A percentile compares a stretch with the other conserved stretches of the same genome.
Evolutionary conservation across 805 yeast genomes (phyloP).

Genomic region (Pichia eremophila): DNA sequence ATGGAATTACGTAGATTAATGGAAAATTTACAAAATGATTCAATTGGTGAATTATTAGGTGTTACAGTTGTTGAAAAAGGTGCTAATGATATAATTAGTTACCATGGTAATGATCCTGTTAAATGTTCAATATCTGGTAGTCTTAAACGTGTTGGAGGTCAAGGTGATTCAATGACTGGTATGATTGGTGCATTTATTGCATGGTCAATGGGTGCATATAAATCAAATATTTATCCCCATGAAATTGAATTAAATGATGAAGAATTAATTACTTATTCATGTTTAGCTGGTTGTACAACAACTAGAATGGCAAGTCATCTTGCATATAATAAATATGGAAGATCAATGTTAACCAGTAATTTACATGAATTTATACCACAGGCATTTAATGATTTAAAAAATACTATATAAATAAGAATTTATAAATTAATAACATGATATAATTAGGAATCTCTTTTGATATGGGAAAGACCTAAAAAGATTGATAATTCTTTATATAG

Average conservation of each 20-base stretch:
- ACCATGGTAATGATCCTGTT: conserved; percentile 33
- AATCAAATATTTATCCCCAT: conserved; percentile 39
- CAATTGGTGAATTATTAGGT: conserved; percentile 18
- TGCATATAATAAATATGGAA: conserved; percentile 57
- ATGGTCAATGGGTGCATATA: conserved; percentile 66
- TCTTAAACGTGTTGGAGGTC: conserved; percentile 83
- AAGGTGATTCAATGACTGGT: conserved; percentile 91
- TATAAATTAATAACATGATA: no score
- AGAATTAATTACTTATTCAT: conserved; percentile 38
- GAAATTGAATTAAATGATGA: conserved; percentile 23
- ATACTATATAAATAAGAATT: no score
- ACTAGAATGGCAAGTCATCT: conserved; percentile 55
- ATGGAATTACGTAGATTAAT: conserved; percentile 66
- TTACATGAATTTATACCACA: conserved; percentile 58
- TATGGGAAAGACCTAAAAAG: conserved; percentile 41
- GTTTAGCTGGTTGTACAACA: conserved; percentile 61
- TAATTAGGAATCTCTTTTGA: conserved; percentile 4
- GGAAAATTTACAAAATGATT: background rate
- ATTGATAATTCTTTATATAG: conserved; percentile 59
- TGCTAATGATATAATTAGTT: conserved; percentile 48
- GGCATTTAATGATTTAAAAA: conserved; percentile 35
- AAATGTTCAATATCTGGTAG: conserved; percentile 49
- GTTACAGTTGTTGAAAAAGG: conserved; percentile 68
- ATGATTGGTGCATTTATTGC: conserved; percentile 71
- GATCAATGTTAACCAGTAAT: conserved; percentile 83